Percentiles rank a stretch among this genome's conserved stretches.
These are phyloP conservation scores for Vigna angularis DNA, from an alignment of 306 rosid species.

Conservation along the genomic window DNA sequence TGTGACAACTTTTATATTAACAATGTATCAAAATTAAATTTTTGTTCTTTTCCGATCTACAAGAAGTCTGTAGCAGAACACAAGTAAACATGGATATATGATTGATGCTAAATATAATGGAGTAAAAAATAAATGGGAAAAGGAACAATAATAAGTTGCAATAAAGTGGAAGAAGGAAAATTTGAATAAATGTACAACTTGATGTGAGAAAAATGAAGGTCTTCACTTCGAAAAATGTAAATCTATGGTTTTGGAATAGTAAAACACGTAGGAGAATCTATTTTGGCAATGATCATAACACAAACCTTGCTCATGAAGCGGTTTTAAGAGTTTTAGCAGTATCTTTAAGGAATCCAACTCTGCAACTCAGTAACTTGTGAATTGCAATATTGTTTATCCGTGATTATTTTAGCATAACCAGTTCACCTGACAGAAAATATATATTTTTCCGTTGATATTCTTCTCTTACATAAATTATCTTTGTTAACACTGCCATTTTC, in stretches of 20 bases:
- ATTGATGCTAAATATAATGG: neutral
- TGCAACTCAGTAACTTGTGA: neutral
- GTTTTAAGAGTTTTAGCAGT: neutral
- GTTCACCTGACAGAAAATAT: neutral
- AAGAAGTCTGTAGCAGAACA: too few relatives aligned
- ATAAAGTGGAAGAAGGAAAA: neutral
- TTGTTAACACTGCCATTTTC: neutral
- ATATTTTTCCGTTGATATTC: neutral
- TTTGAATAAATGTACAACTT: slow-evolving; percentile 3
- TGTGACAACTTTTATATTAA: neutral
- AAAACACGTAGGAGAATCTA: slow-evolving; percentile 4
- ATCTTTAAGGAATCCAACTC: slow-evolving; percentile 4
- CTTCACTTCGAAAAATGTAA: neutral
- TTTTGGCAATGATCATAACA: neutral
- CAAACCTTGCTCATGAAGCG: neutral
- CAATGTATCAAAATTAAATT: neutral
- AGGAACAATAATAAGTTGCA: neutral
- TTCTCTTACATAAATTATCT: neutral
- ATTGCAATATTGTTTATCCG: neutral
- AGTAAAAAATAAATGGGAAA: too few relatives aligned
- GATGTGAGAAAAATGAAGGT: neutral
- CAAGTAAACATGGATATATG: neutral
- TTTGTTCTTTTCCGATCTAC: neutral
- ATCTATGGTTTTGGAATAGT: neutral
- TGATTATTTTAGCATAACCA: neutral